Conservation (phyloP, 352 stramenopile genomes). For the Phytopythium aichiense region DNA sequence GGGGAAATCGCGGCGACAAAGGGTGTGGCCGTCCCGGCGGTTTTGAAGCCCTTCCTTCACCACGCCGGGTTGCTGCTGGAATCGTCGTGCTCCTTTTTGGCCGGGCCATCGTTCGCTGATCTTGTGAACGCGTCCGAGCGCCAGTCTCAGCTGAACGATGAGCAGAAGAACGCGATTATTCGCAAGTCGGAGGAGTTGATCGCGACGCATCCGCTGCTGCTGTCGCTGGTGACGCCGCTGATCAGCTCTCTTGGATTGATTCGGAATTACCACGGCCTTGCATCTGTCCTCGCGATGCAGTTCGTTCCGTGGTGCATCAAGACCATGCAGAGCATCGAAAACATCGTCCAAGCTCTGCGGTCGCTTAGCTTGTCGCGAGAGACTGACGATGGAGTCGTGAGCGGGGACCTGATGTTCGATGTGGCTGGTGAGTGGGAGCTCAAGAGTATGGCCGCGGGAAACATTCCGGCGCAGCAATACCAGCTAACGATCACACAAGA, state of each 20-base stretch:
- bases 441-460: slow-evolving; percentile 83
- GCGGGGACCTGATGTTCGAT: slow-evolving; percentile 44
- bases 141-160: slow-evolving; percentile 9
- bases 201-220: slow-evolving; percentile 44
- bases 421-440: slow-evolving; percentile 84
- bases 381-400: slow-evolving; percentile 18
- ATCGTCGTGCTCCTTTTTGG: slow-evolving; percentile 46
- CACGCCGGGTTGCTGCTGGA: slow-evolving; percentile 58
- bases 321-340: slow-evolving; percentile 62
- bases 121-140: slow-evolving; percentile 19
- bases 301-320: slow-evolving; percentile 79
- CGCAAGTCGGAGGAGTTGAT: slow-evolving; percentile 31
- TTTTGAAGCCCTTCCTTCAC: slow-evolving; percentile 77
- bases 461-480: slow-evolving; percentile 86
- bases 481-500: slow-evolving; percentile 71
- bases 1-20: slow-evolving; percentile 27
- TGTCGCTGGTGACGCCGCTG: slow-evolving; percentile 59
- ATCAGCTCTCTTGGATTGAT: slow-evolving; percentile 61
- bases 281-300: slow-evolving; percentile 61
- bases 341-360: slow-evolving; percentile 46
- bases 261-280: slow-evolving; percentile 65
- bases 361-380: slow-evolving; percentile 20
- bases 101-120: slow-evolving; percentile 20
- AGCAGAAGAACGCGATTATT: slow-evolving; percentile 13
- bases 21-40: slow-evolving; percentile 48